These are phyloP conservation scores for Pulicaria dysenterica DNA, from an alignment of 129 eudicot species.

Conservation along the genomic window DNA sequence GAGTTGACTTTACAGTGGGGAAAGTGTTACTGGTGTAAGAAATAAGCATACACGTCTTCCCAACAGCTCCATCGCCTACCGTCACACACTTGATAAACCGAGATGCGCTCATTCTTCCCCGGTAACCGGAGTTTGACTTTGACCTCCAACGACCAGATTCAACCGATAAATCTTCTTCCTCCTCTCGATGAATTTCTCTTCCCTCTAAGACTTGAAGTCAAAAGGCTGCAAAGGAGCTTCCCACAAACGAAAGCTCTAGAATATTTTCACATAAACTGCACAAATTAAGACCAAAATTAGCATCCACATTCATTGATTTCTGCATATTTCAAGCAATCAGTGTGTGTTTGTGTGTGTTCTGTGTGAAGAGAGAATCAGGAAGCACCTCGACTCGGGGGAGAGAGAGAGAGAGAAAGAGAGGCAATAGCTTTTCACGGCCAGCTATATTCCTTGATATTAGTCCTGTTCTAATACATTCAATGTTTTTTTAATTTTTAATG, in stretches of 20 bases:
- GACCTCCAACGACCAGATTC: constrained; percentile 33
- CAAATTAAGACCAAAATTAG: constrained; percentile 14
- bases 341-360: constrained; percentile 18
- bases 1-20: constrained; percentile 58
- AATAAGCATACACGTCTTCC: constrained; percentile 86
- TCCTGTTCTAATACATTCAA: constrained; percentile 1
- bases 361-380: constrained; percentile 19
- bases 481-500: not conserved
- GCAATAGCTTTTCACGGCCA: constrained; percentile 29
- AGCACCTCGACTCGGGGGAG: constrained; percentile 26
- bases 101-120: constrained; percentile 67
- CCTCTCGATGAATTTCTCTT: constrained; percentile 12
- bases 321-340: constrained; percentile 7
- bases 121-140: constrained; percentile 35
- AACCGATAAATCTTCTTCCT: not conserved
- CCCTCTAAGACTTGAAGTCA: not conserved
- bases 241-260: constrained; percentile 20
- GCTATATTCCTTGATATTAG: constrained; percentile 24
- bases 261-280: constrained; percentile 11
- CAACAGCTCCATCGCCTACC: constrained; percentile 87
- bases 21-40: constrained; percentile 90
- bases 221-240: not conserved
- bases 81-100: constrained; percentile 88
- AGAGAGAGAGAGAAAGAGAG: constrained; percentile 23
- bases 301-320: constrained; percentile 17